phyloP scores from a whole-genome alignment of 2,329 filamentous ascomycete species.

The Trichoderma citrinoviride region DNA sequence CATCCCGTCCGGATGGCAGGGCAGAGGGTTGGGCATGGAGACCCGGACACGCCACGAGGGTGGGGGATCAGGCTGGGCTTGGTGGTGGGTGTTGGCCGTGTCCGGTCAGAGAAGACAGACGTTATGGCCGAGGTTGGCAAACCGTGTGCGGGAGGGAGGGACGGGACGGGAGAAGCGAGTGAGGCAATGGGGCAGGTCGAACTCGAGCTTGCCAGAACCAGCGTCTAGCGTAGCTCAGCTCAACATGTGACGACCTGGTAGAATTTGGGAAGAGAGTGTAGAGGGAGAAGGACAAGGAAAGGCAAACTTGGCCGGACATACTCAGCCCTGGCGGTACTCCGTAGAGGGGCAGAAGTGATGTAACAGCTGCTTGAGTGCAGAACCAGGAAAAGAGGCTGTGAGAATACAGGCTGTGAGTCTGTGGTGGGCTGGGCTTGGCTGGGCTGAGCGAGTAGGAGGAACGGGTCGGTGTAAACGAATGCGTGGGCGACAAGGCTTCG shows the following conservation, averaged over 20 bases:
- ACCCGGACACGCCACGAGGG: slow-evolving; percentile 17
- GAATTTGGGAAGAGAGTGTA: not conserved
- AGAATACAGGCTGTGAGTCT: slow-evolving; percentile 1
- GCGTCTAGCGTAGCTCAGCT: slow-evolving; percentile 1
- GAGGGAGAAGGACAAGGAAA: slow-evolving; percentile 17
- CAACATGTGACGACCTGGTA: slow-evolving; percentile 18
- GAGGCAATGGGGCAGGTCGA: slow-evolving; percentile 28
- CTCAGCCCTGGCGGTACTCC: slow-evolving; percentile 12
- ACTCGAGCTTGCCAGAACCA: not conserved
- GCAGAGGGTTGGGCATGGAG: slow-evolving; percentile 22
- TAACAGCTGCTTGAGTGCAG: slow-evolving; percentile 11
- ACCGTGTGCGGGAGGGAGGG: slow-evolving; percentile 17
- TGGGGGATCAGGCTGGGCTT: slow-evolving; percentile 15
- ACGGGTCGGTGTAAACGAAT: slow-evolving; percentile 34
- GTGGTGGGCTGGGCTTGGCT: not conserved
- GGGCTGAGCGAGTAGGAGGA: slow-evolving; percentile 24
- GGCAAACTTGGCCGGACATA: slow-evolving; percentile 27
- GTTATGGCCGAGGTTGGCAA: slow-evolving; percentile 20
- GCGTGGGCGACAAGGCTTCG: slow-evolving; percentile 19
- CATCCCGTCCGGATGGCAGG: slow-evolving; percentile 5
- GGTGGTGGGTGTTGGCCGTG: slow-evolving; percentile 24
- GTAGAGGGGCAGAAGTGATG: slow-evolving; percentile 25
- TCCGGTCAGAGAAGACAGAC: slow-evolving; percentile 22
- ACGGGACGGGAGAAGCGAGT: slow-evolving; percentile 21
- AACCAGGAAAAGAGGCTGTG: slow-evolving; percentile 10